These are phyloP conservation scores for Ophiostoma ulmi DNA, from an alignment of 2,329 filamentous ascomycete genomes.

Conservation along the genomic window DNA sequence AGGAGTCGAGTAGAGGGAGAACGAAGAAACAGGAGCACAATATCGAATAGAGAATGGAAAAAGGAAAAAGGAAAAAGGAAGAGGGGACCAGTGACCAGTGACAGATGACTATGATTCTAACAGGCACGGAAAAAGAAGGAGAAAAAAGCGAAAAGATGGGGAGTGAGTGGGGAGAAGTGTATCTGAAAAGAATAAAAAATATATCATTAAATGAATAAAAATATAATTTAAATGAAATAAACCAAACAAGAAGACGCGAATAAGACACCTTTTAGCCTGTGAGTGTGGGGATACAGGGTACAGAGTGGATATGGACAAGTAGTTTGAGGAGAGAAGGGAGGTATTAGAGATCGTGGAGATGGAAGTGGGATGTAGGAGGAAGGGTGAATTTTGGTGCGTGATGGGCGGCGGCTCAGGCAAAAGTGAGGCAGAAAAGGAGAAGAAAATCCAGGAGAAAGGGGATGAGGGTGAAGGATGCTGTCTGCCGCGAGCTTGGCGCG, in stretches of 20 bases:
- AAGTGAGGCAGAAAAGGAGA: neutral
- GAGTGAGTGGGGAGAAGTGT: slow-evolving; percentile 1
- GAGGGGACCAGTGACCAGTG: slow-evolving; percentile 1
- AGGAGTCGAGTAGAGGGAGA: neutral
- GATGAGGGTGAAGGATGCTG: neutral
- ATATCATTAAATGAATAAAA: neutral
- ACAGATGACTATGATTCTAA: slow-evolving; percentile 11
- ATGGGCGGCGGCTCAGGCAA: neutral
- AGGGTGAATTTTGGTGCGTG: neutral
- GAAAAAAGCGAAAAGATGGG: slow-evolving; percentile 15
- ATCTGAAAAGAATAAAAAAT: neutral
- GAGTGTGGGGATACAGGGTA: slow-evolving; percentile 14
- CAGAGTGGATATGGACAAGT: slow-evolving; percentile 10
- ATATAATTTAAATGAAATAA: neutral
- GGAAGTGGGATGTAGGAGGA: neutral
- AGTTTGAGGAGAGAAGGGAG: neutral
- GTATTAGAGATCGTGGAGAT: neutral
- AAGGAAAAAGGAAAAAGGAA: neutral
- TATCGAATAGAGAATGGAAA: neutral
- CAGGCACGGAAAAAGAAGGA: slow-evolving; percentile 15
- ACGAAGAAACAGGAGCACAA: neutral
- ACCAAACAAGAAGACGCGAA: neutral
- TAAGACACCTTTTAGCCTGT: neutral
- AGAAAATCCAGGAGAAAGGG: neutral
- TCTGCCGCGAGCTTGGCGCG: neutral